phyloP scores from a whole-genome alignment of 805 yeast genomes.

The Pichia deserticola region DNA sequence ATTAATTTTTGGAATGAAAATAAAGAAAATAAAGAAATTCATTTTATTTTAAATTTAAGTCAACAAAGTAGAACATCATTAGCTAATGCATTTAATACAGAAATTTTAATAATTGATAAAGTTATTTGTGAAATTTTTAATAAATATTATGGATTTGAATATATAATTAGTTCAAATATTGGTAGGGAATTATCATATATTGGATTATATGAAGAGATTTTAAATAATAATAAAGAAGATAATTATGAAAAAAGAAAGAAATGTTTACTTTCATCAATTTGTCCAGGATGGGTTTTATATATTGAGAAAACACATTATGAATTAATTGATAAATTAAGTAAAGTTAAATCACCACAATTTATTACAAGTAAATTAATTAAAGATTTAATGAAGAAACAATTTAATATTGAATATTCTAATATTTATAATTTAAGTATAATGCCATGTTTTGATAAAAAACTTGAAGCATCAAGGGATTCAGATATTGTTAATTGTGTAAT shows the following conservation, averaged over 20 bases:
- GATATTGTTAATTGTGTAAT: conserved; percentile 89
- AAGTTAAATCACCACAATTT: conserved; percentile 86
- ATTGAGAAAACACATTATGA: conserved; percentile 95
- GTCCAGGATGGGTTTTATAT: conserved; percentile 96
- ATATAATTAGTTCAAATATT: conserved; percentile 76
- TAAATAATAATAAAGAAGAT: conserved; percentile 29
- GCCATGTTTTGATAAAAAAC: conserved; percentile 97
- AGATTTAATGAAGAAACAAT: conserved; percentile 33
- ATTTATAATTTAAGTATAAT: conserved; percentile 80
- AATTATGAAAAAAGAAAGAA: conserved; percentile 8
- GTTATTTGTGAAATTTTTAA: conserved; percentile 52
- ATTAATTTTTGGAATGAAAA: conserved; percentile 43
- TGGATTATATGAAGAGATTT: conserved; percentile 37
- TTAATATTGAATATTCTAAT: conserved; percentile 20
- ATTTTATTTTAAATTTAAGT: conserved; percentile 68
- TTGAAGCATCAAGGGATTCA: conserved; percentile 72
- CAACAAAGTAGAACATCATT: conserved; percentile 84
- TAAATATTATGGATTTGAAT: conserved; percentile 55
- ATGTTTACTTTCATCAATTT: conserved; percentile 64
- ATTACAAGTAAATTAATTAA: conserved; percentile 79
- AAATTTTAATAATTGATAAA: conserved; percentile 52
- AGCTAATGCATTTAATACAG: conserved; percentile 54
- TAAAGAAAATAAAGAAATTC: conserved; percentile 25
- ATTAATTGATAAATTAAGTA: conserved; percentile 60
- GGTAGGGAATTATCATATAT: conserved; percentile 52